Conservation (phyloP, 768 basidiomycete genomes). For the Pleurotus tuoliensis region DNA sequence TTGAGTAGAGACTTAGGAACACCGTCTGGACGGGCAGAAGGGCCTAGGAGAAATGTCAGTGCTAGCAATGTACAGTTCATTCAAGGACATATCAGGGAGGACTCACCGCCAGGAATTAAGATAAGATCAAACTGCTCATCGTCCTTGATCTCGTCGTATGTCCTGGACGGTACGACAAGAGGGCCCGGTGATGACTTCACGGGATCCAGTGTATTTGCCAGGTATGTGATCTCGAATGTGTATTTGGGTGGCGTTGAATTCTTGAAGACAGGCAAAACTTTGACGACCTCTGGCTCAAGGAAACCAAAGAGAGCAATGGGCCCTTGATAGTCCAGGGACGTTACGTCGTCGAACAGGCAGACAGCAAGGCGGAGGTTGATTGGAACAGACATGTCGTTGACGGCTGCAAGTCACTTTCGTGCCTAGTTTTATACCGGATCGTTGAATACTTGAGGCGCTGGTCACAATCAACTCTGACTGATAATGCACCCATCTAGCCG, state of each 20-base stretch:
- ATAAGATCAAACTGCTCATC: neutral
- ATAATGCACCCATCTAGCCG: too few relatives aligned
- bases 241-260: neutral
- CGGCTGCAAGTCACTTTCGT: too few relatives aligned
- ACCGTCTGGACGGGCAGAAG: neutral
- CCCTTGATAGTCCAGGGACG: conserved; percentile 19
- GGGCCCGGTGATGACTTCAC: conserved; percentile 14
- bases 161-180: neutral
- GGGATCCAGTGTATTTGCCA: conserved; percentile 16
- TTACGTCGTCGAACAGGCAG: conserved; percentile 19
- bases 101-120: neutral
- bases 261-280: neutral
- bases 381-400: neutral
- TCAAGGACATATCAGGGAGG: neutral
- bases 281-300: neutral
- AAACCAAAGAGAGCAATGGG: conserved; percentile 17
- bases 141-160: neutral
- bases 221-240: conserved; percentile 11
- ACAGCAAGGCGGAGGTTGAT: conserved; percentile 13
- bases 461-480: too few relatives aligned
- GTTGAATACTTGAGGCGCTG: too few relatives aligned
- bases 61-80: neutral
- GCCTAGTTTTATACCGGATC: too few relatives aligned
- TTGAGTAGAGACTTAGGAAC: conserved; percentile 1
- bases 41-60: conserved; percentile 1